These are phyloP conservation scores for Globisporangium spinosum DNA, from an alignment of 352 stramenopile species.

Conservation along the genomic window DNA sequence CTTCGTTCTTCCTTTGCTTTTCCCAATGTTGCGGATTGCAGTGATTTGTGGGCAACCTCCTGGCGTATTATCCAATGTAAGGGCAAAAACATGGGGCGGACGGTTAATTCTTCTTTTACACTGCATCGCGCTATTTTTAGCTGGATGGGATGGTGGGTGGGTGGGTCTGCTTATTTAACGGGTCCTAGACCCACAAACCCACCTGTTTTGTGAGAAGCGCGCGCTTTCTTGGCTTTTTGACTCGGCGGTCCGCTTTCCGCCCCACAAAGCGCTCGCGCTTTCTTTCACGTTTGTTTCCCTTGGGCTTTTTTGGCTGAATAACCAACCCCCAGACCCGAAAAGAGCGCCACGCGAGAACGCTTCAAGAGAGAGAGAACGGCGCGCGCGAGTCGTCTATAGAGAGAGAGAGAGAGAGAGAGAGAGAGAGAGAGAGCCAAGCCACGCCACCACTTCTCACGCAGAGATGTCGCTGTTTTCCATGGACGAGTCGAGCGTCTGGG, in stretches of 20 bases:
- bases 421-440: not conserved
- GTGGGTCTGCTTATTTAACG: not conserved
- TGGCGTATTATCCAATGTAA: not conserved
- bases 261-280: not conserved
- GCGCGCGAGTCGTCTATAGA: not conserved
- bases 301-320: not conserved
- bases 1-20: not conserved
- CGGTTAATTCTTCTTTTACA: not conserved
- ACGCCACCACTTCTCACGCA: not conserved
- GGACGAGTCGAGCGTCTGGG: conserved; percentile 82
- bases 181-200: not conserved
- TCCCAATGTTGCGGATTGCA: not conserved
- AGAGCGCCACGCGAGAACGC: not conserved
- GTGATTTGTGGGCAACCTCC: not conserved
- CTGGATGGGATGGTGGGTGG: not conserved
- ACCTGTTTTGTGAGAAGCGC: not conserved
- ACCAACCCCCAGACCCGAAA: not conserved
- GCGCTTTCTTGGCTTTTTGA: not conserved
- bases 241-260: not conserved
- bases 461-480: conserved; percentile 85
- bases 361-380: not conserved
- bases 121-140: not conserved
- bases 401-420: not conserved
- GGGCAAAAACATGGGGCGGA: not conserved
- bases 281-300: not conserved